Conservation (phyloP, 176 grass and related monocot species). For the maize (Zea mays) region DNA sequence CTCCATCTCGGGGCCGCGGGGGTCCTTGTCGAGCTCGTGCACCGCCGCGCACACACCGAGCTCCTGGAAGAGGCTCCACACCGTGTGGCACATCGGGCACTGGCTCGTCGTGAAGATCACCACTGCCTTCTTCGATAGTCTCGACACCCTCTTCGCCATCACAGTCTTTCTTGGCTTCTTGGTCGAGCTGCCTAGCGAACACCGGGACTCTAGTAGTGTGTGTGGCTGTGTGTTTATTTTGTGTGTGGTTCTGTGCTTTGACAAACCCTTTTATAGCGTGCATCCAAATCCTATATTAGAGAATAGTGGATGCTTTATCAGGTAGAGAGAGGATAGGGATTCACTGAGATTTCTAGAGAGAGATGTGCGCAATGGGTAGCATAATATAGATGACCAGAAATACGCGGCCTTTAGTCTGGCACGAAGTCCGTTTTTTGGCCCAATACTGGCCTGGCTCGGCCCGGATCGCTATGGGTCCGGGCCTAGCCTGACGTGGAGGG, state of each 20-base stretch:
- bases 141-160: constrained; percentile 52
- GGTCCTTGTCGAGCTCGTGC: constrained; percentile 67
- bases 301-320: constrained; percentile 13
- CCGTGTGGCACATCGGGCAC: constrained; percentile 63
- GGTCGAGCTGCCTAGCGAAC: neutral
- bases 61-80: constrained; percentile 55
- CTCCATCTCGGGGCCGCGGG: constrained; percentile 61
- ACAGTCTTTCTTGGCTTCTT: neutral
- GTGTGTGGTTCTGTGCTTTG: constrained; percentile 8
- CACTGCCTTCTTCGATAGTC: constrained; percentile 55
- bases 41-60: constrained; percentile 48
- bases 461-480: too few relatives aligned
- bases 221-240: constrained; percentile 20
- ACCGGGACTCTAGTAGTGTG: neutral
- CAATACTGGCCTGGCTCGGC: too few relatives aligned
- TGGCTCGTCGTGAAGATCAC: constrained; percentile 54
- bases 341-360: neutral
- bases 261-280: constrained; percentile 25
- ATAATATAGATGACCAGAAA: neutral
- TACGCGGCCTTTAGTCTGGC: too few relatives aligned
- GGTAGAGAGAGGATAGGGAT: constrained; percentile 9
- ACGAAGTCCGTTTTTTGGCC: too few relatives aligned
- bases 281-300: neutral
- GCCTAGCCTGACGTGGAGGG: too few relatives aligned
- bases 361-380: neutral